Evolutionary conservation across 768 basidiomycete genomes (phyloP).

Genomic region (Myochromella boudieri): DNA sequence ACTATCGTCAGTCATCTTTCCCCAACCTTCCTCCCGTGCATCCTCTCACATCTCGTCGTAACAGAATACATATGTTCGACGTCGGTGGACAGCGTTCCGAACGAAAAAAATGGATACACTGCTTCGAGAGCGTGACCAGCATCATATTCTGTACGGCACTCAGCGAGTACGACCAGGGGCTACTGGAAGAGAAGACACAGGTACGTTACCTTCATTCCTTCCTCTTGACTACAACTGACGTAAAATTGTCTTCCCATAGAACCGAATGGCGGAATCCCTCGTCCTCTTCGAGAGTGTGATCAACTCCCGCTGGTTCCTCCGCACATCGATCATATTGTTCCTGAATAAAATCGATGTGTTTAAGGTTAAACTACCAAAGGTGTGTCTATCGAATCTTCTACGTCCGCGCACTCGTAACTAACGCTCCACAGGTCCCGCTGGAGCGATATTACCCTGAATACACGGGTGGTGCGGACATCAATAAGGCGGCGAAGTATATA

Average conservation of each 20-base stretch:
- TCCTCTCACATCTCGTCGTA: neutral
- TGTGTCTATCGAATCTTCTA: conserved; percentile 12
- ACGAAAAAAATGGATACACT: conserved; percentile 79
- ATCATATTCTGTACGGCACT: conserved; percentile 74
- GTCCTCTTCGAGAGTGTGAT: conserved; percentile 91
- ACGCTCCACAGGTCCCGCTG: conserved; percentile 70
- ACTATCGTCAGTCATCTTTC: conserved; percentile 43
- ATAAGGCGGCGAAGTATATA: conserved; percentile 93
- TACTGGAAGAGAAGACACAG: conserved; percentile 67
- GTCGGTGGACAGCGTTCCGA: conserved; percentile 81
- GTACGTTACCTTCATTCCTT: conserved; percentile 32
- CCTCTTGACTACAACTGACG: neutral
- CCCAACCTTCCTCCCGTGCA: neutral
- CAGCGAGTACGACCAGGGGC: conserved; percentile 74
- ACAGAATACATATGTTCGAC: conserved; percentile 70
- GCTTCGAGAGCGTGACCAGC: conserved; percentile 51
- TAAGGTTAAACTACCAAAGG: conserved; percentile 78
- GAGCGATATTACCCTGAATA: conserved; percentile 86
- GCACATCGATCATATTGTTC: conserved; percentile 90
- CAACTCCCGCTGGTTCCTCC: conserved; percentile 91
- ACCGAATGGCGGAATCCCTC: conserved; percentile 91
- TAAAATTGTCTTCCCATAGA: conserved; percentile 38
- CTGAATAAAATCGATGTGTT: conserved; percentile 95
- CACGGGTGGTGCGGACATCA: conserved; percentile 84
- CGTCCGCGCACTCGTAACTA: conserved; percentile 33